Evolutionary conservation across 2,329 filamentous ascomycete genomes (phyloP).

Genomic region (Dactylellina drechsleri): DNA sequence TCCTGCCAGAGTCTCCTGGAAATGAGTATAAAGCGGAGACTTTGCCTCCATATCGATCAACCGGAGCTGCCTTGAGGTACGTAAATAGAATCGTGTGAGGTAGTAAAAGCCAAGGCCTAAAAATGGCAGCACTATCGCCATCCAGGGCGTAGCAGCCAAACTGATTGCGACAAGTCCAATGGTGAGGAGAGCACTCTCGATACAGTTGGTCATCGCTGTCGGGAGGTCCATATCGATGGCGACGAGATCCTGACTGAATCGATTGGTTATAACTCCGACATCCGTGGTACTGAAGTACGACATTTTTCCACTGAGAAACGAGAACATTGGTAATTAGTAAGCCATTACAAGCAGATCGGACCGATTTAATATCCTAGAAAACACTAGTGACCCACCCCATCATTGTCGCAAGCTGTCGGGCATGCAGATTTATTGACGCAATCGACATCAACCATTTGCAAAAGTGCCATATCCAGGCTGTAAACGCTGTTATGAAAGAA

Average conservation of each 20-base stretch:
- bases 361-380: background rate
- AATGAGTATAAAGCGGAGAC: slow-evolving; percentile 62
- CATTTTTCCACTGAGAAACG: slow-evolving; percentile 18
- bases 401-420: background rate
- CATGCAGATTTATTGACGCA: slow-evolving; percentile 7
- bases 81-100: slow-evolving; percentile 62
- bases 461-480: slow-evolving; percentile 12
- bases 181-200: slow-evolving; percentile 10
- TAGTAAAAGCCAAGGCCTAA: slow-evolving; percentile 57
- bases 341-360: too few species aligned
- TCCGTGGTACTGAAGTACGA: slow-evolving; percentile 60
- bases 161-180: slow-evolving; percentile 10
- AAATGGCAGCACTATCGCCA: slow-evolving; percentile 58
- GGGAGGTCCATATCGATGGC: slow-evolving; percentile 62
- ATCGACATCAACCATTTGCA: slow-evolving; percentile 12
- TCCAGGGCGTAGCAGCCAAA: slow-evolving; percentile 32
- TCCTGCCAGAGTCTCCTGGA: slow-evolving; percentile 57
- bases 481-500: background rate
- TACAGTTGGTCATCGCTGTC: slow-evolving; percentile 20
- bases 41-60: slow-evolving; percentile 64
- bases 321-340: background rate
- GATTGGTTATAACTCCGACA: slow-evolving; percentile 59
- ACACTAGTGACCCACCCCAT: background rate
- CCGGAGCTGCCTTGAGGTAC: slow-evolving; percentile 63
- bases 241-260: slow-evolving; percentile 61